Evolutionary conservation across 2,329 filamentous ascomycete species (phyloP).

Genomic region (Clonostachys chloroleuca): DNA sequence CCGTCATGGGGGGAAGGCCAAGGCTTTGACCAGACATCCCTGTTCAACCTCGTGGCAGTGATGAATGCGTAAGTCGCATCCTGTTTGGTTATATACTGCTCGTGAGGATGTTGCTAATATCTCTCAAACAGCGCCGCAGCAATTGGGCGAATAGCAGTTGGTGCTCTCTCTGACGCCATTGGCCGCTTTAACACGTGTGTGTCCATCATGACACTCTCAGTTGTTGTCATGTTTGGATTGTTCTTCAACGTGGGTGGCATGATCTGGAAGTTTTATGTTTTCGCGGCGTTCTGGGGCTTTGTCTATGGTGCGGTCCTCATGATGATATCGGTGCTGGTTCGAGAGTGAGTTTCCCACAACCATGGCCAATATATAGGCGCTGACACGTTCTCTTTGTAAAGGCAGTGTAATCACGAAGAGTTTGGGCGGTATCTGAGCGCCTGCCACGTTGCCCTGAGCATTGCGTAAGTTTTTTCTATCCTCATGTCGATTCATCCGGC

Average conservation of each 20-base stretch:
- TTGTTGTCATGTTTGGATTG: constrained; percentile 1
- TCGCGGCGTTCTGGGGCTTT: constrained; percentile 3
- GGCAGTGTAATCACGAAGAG: constrained; percentile 1
- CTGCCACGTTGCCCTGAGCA: constrained; percentile 2
- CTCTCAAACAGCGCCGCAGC: constrained; percentile 1
- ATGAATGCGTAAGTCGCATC: constrained; percentile 3
- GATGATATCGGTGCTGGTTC: constrained; percentile 2
- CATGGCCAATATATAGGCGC: background rate
- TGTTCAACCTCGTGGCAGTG: constrained; percentile 4
- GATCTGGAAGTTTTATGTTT: constrained; percentile 1
- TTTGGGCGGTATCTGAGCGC: constrained; percentile 5
- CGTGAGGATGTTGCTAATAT: background rate
- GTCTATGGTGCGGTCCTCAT: constrained; percentile 2
- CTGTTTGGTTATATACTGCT: background rate
- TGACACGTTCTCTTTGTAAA: background rate
- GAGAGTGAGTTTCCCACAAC: constrained; percentile 1
- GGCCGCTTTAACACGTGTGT: constrained; percentile 4
- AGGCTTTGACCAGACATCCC: background rate
- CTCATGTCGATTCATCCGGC: too few relatives aligned
- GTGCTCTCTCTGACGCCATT: constrained; percentile 1
- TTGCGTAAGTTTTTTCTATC: constrained; percentile 2
- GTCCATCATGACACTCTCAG: constrained; percentile 1
- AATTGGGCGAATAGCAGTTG: constrained; percentile 1
- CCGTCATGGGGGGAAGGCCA: constrained; percentile 1
- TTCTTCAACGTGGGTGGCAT: constrained; percentile 2